A percentile compares a stretch with the other conserved stretches of the same genome.
phyloP scores from a whole-genome alignment of 1,284 basidiomycete genomes.

The Limonomyces culmigenus region DNA sequence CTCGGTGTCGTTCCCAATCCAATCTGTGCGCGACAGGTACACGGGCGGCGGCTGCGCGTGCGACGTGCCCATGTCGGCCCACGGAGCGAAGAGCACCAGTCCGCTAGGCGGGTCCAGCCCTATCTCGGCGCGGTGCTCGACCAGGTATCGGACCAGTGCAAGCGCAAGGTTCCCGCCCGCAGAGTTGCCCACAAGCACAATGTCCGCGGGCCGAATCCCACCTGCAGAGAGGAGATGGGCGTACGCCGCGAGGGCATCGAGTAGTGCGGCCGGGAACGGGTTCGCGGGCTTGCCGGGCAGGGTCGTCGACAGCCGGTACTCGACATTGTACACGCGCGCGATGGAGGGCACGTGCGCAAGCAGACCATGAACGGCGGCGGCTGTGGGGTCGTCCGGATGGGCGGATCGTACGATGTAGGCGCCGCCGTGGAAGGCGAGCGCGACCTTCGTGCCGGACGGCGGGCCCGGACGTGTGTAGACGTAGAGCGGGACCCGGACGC shows the following conservation, averaged over 20 bases:
- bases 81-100: constrained; percentile 40
- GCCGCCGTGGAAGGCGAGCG: constrained; percentile 35
- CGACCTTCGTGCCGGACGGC: no score
- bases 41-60: constrained; percentile 18
- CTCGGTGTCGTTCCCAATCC: constrained; percentile 12
- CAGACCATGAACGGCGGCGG: constrained; percentile 9
- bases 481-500: constrained; percentile 16
- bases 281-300: constrained; percentile 11
- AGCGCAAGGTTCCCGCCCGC: constrained; percentile 36
- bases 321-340: constrained; percentile 15
- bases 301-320: constrained; percentile 15
- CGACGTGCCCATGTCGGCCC: constrained; percentile 30
- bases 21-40: constrained; percentile 20
- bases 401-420: constrained; percentile 25
- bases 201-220: constrained; percentile 22
- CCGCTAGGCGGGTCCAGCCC: constrained; percentile 24
- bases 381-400: constrained; percentile 20
- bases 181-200: constrained; percentile 34
- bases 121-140: constrained; percentile 18
- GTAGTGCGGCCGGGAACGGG: constrained; percentile 29
- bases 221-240: constrained; percentile 21
- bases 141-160: constrained; percentile 18
- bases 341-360: constrained; percentile 9
- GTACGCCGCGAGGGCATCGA: constrained; percentile 29
- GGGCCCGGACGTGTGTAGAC: no score